Evolutionary conservation across 2,329 filamentous ascomycete species (phyloP).

Genomic region (Nannizziopsis arthrosporioides): DNA sequence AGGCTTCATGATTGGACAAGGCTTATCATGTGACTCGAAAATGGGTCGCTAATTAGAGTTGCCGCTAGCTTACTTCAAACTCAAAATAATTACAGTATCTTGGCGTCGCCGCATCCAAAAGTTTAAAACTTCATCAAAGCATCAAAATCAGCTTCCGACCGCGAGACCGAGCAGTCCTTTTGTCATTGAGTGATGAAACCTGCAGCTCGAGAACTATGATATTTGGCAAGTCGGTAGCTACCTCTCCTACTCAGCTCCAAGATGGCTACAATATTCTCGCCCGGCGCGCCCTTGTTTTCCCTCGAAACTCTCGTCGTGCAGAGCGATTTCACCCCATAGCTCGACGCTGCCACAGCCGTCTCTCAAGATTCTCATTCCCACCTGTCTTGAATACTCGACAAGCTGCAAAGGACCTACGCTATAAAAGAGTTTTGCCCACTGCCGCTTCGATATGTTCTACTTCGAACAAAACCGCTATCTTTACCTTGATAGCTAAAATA

Average conservation of each 20-base stretch:
- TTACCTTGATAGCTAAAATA: conserved; percentile 29
- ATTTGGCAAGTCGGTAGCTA: conserved; percentile 23
- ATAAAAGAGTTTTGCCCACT: conserved; percentile 6
- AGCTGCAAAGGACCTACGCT: background rate
- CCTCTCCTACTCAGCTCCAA: conserved; percentile 21
- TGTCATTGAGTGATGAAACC: background rate
- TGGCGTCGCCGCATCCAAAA: no score
- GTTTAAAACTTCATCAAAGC: no score
- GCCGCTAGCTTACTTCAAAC: no score
- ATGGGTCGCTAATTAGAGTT: no score
- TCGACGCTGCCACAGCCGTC: background rate
- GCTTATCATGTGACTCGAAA: no score
- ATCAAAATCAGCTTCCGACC: no score
- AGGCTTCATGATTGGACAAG: no score
- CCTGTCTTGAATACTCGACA: background rate
- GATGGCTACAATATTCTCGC: conserved; percentile 20
- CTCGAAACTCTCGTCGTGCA: conserved; percentile 13
- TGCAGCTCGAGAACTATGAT: conserved; percentile 22
- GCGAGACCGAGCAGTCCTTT: background rate
- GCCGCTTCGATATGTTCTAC: background rate
- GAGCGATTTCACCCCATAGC: conserved; percentile 16
- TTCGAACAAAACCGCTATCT: conserved; percentile 24
- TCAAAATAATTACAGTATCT: no score
- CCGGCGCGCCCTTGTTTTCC: conserved; percentile 11
- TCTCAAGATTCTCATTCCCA: conserved; percentile 10